phyloP scores from a whole-genome alignment of 495 filamentous ascomycete genomes.

The Aspergillus homomorphus region DNA sequence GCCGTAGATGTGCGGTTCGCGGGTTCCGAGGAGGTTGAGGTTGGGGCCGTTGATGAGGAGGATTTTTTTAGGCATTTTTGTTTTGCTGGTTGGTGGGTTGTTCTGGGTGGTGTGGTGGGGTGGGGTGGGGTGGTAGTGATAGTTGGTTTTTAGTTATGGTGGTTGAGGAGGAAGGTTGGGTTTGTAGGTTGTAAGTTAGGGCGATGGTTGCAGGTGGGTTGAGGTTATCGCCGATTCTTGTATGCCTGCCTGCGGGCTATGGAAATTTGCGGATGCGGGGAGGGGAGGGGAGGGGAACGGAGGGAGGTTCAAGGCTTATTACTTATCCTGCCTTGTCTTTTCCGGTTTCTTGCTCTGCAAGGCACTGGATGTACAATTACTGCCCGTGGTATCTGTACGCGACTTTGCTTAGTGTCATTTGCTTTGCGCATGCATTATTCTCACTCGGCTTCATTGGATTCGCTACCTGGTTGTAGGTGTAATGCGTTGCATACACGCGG shows the following conservation, averaged over 20 bases:
- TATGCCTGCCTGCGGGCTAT: neutral
- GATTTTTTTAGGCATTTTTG: constrained; percentile 49
- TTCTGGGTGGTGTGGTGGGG: neutral
- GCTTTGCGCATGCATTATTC: too few species aligned
- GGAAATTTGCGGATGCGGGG: neutral
- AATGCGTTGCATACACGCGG: too few species aligned
- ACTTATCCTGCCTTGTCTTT: neutral
- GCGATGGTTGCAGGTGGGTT: neutral
- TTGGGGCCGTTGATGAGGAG: constrained; percentile 80
- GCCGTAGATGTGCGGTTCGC: constrained; percentile 70
- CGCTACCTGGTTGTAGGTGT: too few species aligned
- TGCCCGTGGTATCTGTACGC: too few species aligned
- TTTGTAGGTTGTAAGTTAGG: neutral
- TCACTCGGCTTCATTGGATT: too few species aligned
- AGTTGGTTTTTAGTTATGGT: neutral
- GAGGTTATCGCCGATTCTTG: neutral
- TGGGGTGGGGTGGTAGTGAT: neutral
- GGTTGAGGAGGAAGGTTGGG: neutral
- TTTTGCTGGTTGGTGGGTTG: neutral
- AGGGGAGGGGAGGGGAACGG: neutral
- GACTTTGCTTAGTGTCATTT: too few species aligned
- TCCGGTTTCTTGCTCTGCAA: too few species aligned
- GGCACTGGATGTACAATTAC: too few species aligned
- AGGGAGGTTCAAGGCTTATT: neutral
- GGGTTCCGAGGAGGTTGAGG: constrained; percentile 72